Percentiles rank a stretch among this genome's conserved stretches.
Conservation (phyloP, 257 asterid species). For the Nicotiana attenuata region DNA sequence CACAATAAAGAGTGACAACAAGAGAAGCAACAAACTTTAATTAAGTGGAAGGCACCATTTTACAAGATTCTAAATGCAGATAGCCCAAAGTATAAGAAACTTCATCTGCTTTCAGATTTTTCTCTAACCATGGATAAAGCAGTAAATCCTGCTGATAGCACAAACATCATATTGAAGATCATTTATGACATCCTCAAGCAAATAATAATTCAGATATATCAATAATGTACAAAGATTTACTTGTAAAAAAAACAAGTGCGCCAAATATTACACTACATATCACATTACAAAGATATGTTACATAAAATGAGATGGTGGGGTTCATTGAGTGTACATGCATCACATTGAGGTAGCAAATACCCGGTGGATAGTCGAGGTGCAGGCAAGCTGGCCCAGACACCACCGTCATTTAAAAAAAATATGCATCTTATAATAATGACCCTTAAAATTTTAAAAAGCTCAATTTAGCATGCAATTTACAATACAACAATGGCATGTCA, state of each 20-base stretch:
- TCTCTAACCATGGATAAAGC: not conserved
- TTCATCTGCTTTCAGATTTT: not conserved
- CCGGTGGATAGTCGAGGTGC: too few relatives aligned
- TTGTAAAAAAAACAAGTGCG: not conserved
- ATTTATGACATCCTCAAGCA: not conserved
- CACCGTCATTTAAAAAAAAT: too few relatives aligned
- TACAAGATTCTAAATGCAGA: not conserved
- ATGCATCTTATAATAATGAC: not conserved
- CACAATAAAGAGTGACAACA: not conserved
- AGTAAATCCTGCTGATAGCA: not conserved
- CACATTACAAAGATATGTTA: not conserved
- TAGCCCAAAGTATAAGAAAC: not conserved
- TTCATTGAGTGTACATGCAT: not conserved
- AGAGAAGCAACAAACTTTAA: not conserved
- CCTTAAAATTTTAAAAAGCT: not conserved
- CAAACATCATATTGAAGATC: conserved; percentile 3
- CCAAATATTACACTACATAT: not conserved
- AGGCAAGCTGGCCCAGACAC: too few relatives aligned
- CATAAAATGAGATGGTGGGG: not conserved
- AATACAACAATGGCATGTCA: not conserved
- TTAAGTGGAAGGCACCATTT: not conserved
- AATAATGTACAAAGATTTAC: not conserved
- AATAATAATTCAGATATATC: not conserved
- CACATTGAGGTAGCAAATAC: not conserved
- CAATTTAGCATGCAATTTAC: not conserved